Evolutionary conservation across 805 yeast species (phyloP).

Genomic region (Lipomyces starkeyi): DNA sequence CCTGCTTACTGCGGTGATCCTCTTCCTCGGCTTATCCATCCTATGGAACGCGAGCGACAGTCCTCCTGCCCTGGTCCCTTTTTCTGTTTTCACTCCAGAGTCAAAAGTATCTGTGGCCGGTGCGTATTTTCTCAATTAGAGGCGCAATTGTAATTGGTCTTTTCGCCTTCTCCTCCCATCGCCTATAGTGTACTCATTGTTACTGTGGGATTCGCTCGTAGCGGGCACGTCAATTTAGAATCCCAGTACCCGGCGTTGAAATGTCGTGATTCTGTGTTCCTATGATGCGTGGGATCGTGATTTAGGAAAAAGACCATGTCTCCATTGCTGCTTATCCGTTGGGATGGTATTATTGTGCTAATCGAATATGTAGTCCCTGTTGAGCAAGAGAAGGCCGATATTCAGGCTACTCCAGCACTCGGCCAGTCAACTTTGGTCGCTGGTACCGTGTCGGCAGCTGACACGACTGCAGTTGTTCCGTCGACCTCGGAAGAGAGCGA

Average conservation of each 20-base stretch:
- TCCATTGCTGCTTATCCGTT: not conserved
- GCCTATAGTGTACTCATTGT: not conserved
- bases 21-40: slow-evolving; percentile 33
- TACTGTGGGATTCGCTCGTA: not conserved
- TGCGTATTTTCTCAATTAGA: slow-evolving; percentile 5
- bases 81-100: slow-evolving; percentile 8
- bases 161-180: not conserved
- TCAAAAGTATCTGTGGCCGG: not conserved
- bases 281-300: too few species aligned
- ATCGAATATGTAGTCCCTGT: not conserved
- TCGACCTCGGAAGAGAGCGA: not conserved
- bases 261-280: not conserved
- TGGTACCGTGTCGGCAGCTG: slow-evolving; percentile 6
- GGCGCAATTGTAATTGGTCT: not conserved
- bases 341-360: not conserved
- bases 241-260: not conserved
- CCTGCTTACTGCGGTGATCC: slow-evolving; percentile 30
- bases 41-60: slow-evolving; percentile 24
- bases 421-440: not conserved
- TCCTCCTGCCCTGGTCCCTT: slow-evolving; percentile 24
- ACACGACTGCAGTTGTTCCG: slow-evolving; percentile 8
- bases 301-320: not conserved
- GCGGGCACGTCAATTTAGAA: not conserved
- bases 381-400: not conserved
- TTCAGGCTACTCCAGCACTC: not conserved